phyloP scores from a whole-genome alignment of 352 stramenopile genomes.

The Pythium vanterpoolii region DNA sequence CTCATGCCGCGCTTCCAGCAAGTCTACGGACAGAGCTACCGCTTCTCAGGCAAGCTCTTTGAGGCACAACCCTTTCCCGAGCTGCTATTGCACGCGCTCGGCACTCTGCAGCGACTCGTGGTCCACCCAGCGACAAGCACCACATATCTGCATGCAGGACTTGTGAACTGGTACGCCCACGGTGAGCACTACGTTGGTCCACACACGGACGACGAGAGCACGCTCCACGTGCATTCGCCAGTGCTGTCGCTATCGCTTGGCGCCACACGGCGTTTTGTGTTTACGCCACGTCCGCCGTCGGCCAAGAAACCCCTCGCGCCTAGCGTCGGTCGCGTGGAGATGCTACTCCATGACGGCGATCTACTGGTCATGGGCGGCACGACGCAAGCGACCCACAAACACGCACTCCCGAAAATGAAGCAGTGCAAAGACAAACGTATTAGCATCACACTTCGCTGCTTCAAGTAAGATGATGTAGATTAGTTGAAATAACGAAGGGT shows the following conservation, averaged over 20 bases:
- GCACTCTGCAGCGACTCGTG: slow-evolving; percentile 40
- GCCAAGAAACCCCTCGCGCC: neutral
- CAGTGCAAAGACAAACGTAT: slow-evolving; percentile 36
- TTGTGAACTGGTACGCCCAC: slow-evolving; percentile 87
- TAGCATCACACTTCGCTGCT: slow-evolving; percentile 52
- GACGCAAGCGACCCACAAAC: slow-evolving; percentile 74
- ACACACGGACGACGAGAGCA: slow-evolving; percentile 67
- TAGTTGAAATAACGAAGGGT: slow-evolving; percentile 47
- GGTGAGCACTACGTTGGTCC: slow-evolving; percentile 79
- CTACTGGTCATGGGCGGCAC: slow-evolving; percentile 80
- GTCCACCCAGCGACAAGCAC: neutral
- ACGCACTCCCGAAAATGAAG: slow-evolving; percentile 76
- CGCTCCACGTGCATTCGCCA: slow-evolving; percentile 44
- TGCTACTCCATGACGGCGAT: slow-evolving; percentile 66
- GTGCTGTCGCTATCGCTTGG: slow-evolving; percentile 71
- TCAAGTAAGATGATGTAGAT: slow-evolving; percentile 22
- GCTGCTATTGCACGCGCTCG: slow-evolving; percentile 32
- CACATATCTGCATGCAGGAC: slow-evolving; percentile 16
- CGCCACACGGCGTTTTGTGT: slow-evolving; percentile 64
- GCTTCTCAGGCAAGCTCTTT: slow-evolving; percentile 60
- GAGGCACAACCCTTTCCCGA: slow-evolving; percentile 42
- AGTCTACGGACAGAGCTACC: slow-evolving; percentile 51
- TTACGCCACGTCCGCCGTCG: slow-evolving; percentile 30
- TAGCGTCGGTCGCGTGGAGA: slow-evolving; percentile 27
- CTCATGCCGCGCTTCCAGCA: slow-evolving; percentile 70